A percentile compares a stretch with the other conserved stretches of the same genome.
Conservation (phyloP, 2,329 filamentous ascomycete genomes). For the Beauveria varroae region DNA sequence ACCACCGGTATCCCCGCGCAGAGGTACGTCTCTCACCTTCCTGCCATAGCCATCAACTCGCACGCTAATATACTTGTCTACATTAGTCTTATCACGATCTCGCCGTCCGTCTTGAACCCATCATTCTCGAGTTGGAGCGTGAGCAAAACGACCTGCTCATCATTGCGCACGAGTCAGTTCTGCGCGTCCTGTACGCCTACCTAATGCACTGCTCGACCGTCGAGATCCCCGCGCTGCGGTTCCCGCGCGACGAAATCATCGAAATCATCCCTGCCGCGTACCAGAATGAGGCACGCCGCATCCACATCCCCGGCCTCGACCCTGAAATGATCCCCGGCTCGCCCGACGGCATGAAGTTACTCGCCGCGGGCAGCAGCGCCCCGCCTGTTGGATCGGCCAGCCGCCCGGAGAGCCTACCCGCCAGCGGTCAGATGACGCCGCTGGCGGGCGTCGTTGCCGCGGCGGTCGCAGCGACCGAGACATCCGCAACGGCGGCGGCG, state of each 20-base stretch:
- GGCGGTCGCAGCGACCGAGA: constrained; percentile 36
- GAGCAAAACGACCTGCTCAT: constrained; percentile 98
- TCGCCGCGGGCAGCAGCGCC: constrained; percentile 45
- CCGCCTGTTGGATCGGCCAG: constrained; percentile 10
- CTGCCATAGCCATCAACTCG: not conserved
- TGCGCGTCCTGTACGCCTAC: constrained; percentile 93
- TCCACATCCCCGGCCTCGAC: constrained; percentile 68
- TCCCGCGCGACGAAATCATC: constrained; percentile 94
- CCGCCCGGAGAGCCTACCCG: constrained; percentile 20
- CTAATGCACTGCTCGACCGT: constrained; percentile 96
- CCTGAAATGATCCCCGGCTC: constrained; percentile 65
- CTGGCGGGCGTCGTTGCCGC: constrained; percentile 36
- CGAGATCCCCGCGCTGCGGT: constrained; percentile 87
- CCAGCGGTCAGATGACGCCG: constrained; percentile 35
- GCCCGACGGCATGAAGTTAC: constrained; percentile 74
- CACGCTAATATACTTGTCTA: constrained; percentile 5
- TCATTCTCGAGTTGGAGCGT: constrained; percentile 93
- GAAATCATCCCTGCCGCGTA: constrained; percentile 98
- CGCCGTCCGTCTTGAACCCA: constrained; percentile 93
- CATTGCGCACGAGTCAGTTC: constrained; percentile 95
- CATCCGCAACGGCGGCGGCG: not conserved
- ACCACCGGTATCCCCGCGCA: constrained; percentile 89
- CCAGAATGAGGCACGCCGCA: constrained; percentile 89
- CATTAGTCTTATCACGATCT: constrained; percentile 90
- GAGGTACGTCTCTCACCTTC: constrained; percentile 51